Conservation (phyloP, 2,329 filamentous ascomycete species). For the Emericellopsis atlantica region DNA sequence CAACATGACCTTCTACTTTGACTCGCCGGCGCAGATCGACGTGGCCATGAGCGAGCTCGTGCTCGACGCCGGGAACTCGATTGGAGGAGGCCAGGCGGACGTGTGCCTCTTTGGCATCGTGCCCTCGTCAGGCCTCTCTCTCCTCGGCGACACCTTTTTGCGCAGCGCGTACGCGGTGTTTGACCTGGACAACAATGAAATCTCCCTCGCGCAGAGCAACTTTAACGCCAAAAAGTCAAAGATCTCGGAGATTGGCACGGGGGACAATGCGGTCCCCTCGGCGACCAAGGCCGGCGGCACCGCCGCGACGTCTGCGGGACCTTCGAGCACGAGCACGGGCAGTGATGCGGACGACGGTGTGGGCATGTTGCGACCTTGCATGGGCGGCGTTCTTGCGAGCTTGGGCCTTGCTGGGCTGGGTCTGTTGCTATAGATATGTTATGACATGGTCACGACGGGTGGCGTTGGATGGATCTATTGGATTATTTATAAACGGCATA, state of each 20-base stretch:
- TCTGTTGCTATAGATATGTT: too few relatives aligned
- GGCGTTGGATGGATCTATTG: too few relatives aligned
- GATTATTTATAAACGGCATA: too few relatives aligned
- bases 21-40: slow-evolving; percentile 31
- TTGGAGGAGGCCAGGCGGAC: slow-evolving; percentile 26
- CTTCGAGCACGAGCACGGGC: slow-evolving; percentile 8
- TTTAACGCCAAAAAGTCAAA: slow-evolving; percentile 37
- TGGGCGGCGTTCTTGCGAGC: too few relatives aligned
- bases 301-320: slow-evolving; percentile 28
- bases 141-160: slow-evolving; percentile 61
- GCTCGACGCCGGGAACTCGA: slow-evolving; percentile 25
- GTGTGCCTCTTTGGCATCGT: slow-evolving; percentile 59
- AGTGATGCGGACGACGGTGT: not conserved
- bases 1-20: slow-evolving; percentile 39
- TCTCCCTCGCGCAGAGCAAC: slow-evolving; percentile 56
- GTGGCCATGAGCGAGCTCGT: slow-evolving; percentile 49
- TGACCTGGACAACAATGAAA: slow-evolving; percentile 58
- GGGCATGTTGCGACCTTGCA: not conserved
- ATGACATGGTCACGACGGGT: too few relatives aligned
- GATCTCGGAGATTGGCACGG: slow-evolving; percentile 41
- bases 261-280: slow-evolving; percentile 36
- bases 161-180: slow-evolving; percentile 66
- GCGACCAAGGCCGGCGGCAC: slow-evolving; percentile 39
- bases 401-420: too few relatives aligned
- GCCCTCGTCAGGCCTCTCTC: slow-evolving; percentile 32